Evolutionary conservation across 164 flowering plant genomes (phyloP).

Genomic region (Magnolia kwangsiensis): DNA sequence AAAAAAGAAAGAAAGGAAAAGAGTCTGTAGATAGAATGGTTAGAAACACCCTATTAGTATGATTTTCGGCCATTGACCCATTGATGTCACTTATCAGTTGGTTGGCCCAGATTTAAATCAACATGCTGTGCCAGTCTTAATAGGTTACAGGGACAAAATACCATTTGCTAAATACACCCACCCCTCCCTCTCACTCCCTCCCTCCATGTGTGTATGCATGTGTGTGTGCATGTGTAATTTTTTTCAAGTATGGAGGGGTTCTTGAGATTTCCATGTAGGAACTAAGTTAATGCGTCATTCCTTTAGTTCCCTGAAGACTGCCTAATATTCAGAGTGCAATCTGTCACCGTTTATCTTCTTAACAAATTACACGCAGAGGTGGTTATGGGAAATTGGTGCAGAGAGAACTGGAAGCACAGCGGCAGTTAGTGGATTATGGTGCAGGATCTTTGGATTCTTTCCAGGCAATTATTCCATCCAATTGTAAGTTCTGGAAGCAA

Average conservation of each 20-base stretch:
- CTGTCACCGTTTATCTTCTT: constrained; percentile 28
- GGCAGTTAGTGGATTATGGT: constrained; percentile 94
- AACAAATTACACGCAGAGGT: constrained; percentile 76
- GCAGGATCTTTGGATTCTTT: constrained; percentile 76
- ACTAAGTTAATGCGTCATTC: background rate
- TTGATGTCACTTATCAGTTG: too few relatives aligned
- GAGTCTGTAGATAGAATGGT: too few relatives aligned
- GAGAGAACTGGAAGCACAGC: constrained; percentile 84
- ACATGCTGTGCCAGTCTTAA: too few relatives aligned
- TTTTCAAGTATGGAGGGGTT: background rate
- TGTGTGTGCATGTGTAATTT: background rate
- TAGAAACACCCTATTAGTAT: too few relatives aligned
- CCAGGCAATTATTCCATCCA: constrained; percentile 51
- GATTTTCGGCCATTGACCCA: too few relatives aligned
- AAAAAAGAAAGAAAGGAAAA: too few relatives aligned
- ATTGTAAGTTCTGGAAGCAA: constrained; percentile 52
- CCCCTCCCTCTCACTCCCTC: background rate
- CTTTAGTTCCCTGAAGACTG: background rate
- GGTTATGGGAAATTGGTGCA: constrained; percentile 98
- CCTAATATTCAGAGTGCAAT: background rate
- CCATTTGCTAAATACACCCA: background rate
- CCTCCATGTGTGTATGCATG: background rate
- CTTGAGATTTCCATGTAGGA: background rate
- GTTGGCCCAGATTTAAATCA: too few relatives aligned
- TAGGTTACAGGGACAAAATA: too few relatives aligned